Base-by-base conservation (phyloP, 2,329 filamentous ascomycete genomes). In the Diplodia mutila region DNA sequence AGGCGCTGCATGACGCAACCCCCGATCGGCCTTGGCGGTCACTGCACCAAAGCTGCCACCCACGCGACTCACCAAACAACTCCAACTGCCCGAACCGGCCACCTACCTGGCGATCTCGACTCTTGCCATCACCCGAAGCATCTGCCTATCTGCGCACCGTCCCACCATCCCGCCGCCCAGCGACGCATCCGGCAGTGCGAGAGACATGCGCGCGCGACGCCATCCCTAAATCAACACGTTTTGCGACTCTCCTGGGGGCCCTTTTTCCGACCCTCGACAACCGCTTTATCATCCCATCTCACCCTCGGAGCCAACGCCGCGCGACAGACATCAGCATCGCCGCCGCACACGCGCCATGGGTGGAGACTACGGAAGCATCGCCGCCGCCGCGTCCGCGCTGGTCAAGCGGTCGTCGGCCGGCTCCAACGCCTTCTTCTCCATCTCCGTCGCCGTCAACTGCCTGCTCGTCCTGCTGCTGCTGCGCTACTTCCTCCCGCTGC, bases 401-500 rank as follows among this genome's bases (percentile, higher is more conserved):
- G 59, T 27, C 59, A 63, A 21, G 59, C 59, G 52, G n/a, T 89
- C 88, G 69, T 89, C 92, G 39, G 86, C 93, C 64, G 90, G 90
- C 79, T 97, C 94, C 65, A 88, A 89, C 75, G 83, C 94, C 75
- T 96, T 97, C 80, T 88, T 92, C 71, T 78, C 88, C 72, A 74
- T 92, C 73, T 87, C 93, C 69, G 85, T 97, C 48, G 80, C 94
- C 72, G 78, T 87, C 71, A 91, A 97, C 72, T 93, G 90, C 71
- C 78, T 90, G 69, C 82, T 91, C 69, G 93, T 95, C 69, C 86
- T 99, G 52, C 84, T 97, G 25, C 89, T 98, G 70, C 85, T 97
- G 68, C 91, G 95, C 75, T 89, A 93, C 82, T 99, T 94, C 80
- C 87, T 99, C 11, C 94, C 94, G 2, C 85, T 99, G 39, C 93